Evolutionary conservation across 768 basidiomycete genomes (phyloP).

Genomic region (Lentinus tigrinus): DNA sequence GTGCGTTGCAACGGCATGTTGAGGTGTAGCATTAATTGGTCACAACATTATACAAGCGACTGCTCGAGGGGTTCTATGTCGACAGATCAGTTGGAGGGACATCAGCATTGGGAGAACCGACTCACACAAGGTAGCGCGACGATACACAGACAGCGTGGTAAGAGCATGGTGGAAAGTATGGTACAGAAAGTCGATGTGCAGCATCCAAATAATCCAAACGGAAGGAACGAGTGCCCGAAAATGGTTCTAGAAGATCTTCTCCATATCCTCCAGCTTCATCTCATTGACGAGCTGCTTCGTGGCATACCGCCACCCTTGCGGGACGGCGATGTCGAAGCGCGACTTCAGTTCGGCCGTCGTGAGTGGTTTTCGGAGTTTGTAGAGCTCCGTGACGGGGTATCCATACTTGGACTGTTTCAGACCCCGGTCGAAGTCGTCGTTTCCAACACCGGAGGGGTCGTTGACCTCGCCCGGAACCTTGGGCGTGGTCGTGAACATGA

Average conservation of each 20-base stretch:
- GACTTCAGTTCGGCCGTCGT: slow-evolving; percentile 22
- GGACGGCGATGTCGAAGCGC: slow-evolving; percentile 22
- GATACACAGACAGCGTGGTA: too few relatives aligned
- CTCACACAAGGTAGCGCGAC: too few relatives aligned
- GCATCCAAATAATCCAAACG: too few relatives aligned
- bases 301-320: slow-evolving; percentile 28
- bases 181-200: too few relatives aligned
- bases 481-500: slow-evolving; percentile 27
- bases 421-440: slow-evolving; percentile 36
- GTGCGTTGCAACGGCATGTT: too few relatives aligned
- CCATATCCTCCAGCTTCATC: slow-evolving; percentile 24
- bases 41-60: too few relatives aligned
- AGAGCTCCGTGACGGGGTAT: slow-evolving; percentile 31
- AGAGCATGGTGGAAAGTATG: too few relatives aligned
- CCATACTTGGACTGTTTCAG: slow-evolving; percentile 31
- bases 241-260: slow-evolving; percentile 23
- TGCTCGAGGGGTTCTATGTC: neutral
- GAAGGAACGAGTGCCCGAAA: too few relatives aligned
- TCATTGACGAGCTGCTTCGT: slow-evolving; percentile 29
- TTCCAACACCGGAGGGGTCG: slow-evolving; percentile 34
- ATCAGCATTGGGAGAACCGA: too few relatives aligned
- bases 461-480: slow-evolving; percentile 34
- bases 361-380: slow-evolving; percentile 26
- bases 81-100: too few relatives aligned
- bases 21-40: too few relatives aligned